Evolutionary conservation across 2,329 filamentous ascomycete species (phyloP), one percentile per base, ranked within the genome.

Genomic region (Zelopaecilomyces penicillatus): DNA sequence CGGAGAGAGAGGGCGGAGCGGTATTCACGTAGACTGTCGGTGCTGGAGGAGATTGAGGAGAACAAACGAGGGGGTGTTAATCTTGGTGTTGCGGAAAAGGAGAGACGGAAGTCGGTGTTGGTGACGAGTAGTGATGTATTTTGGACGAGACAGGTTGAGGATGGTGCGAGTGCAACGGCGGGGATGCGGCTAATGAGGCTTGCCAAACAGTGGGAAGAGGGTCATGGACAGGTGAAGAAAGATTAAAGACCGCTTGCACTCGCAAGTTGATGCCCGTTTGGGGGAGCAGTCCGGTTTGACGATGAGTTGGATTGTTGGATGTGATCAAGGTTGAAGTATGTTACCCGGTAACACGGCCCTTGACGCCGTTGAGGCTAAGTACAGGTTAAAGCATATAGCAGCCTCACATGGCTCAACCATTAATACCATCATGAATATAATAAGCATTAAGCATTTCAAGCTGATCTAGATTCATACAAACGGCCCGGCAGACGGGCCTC

Each of bases 141-240:
- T 42, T 71, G 66, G 63, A 69, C 63, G 6, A 68, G 61, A 43
- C 68, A 71, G 47, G 53, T 67, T 2, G 62, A 68, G 7, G 64
- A 64, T 1, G 67, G 65, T 0, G 52, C 55, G 26, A 69, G 67
- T 5, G 58, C 60, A 2, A 54, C 55, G 4, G 60, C 57, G 5
- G 67, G 64, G 0, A 45, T 62, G 4, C 52, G 52, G 1, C 48
- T 70, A 33, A 68, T 70, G 28, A 51, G 58, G 10, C 46, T 61
- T 37, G 55, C 61, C 1, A 60, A 54, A 31, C 45, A 49, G 29
- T 51, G 47, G 36, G 53, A 54, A 30, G 42, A 41, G n/a, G 42
- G 43, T 5, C 32, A 44, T 31, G 30, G 28, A 9, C 36, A 42
- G 2, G 8, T 33, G 5, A 48, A 48, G 43, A 32, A 43, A 35